A percentile compares a stretch with the other conserved stretches of the same genome.
Conservation (phyloP, 1,284 basidiomycete species). For the Singerocomus rubriflavus region DNA sequence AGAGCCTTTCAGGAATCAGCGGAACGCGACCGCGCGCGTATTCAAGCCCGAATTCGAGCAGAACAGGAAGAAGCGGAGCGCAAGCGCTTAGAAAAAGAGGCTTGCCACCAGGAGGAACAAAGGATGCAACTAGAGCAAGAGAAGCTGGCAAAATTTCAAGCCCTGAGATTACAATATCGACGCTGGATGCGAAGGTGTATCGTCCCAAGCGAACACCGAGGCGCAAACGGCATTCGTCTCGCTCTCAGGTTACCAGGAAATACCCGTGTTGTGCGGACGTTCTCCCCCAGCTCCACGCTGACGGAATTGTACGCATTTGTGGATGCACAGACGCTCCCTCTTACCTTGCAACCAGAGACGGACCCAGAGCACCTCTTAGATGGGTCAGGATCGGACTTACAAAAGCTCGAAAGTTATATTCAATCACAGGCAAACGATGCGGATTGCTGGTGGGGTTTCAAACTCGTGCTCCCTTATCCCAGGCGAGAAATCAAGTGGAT, state of each 20-base stretch:
- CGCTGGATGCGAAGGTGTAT: slow-evolving; percentile 45
- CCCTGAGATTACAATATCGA: slow-evolving; percentile 46
- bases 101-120: slow-evolving; percentile 26
- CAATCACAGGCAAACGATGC: slow-evolving; percentile 24
- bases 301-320: slow-evolving; percentile 69
- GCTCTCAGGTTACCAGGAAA: slow-evolving; percentile 71
- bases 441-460: slow-evolving; percentile 70
- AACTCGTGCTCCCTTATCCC: slow-evolving; percentile 67
- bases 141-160: slow-evolving; percentile 30
- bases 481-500: slow-evolving; percentile 60
- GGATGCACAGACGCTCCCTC: slow-evolving; percentile 51
- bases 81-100: slow-evolving; percentile 31
- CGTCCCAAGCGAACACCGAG: slow-evolving; percentile 36
- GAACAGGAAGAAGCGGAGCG: slow-evolving; percentile 40
- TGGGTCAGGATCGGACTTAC: slow-evolving; percentile 34
- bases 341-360: slow-evolving; percentile 33
- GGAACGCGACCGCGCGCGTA: slow-evolving; percentile 67
- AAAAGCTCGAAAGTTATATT: slow-evolving; percentile 43
- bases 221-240: slow-evolving; percentile 46
- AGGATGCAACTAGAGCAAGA: slow-evolving; percentile 32
- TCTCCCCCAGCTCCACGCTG: slow-evolving; percentile 50
- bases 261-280: slow-evolving; percentile 54
- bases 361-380: slow-evolving; percentile 46
- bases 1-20: slow-evolving; percentile 69
- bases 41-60: slow-evolving; percentile 49